Percentiles rank a stretch among this genome's conserved stretches.
phyloP scores from a whole-genome alignment of 805 yeast species.

The Ogataea nitratoaversa region DNA sequence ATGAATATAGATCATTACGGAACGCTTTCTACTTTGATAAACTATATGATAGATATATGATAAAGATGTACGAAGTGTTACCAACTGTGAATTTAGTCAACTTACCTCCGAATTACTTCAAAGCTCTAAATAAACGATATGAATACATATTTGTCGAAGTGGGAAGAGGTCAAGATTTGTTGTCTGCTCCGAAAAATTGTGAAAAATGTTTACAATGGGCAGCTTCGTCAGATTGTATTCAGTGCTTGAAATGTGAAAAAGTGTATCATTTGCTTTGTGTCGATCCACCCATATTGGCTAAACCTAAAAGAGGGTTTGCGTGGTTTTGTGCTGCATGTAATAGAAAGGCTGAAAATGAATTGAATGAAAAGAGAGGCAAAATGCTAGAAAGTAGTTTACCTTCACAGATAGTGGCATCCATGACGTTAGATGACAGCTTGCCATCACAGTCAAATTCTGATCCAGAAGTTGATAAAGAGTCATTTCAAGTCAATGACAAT shows the following conservation, averaged over 20 bases:
- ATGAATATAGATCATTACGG: slow-evolving; percentile 51
- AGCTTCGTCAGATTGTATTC: slow-evolving; percentile 62
- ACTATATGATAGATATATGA: slow-evolving; percentile 81
- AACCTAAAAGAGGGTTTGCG: slow-evolving; percentile 83
- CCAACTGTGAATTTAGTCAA: slow-evolving; percentile 56
- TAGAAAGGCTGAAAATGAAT: slow-evolving; percentile 47
- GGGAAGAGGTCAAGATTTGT: slow-evolving; percentile 58
- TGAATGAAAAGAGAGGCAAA: slow-evolving; percentile 33
- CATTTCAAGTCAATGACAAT: too few relatives aligned
- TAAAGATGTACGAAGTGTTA: slow-evolving; percentile 73
- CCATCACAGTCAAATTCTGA: not conserved
- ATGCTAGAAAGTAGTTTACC: slow-evolving; percentile 28
- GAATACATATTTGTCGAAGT: slow-evolving; percentile 72
- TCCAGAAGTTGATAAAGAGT: slow-evolving; percentile 2
- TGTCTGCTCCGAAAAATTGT: slow-evolving; percentile 65
- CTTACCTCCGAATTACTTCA: slow-evolving; percentile 55
- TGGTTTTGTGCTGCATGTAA: slow-evolving; percentile 87
- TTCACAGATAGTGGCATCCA: slow-evolving; percentile 21
- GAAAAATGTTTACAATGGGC: slow-evolving; percentile 85
- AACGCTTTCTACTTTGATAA: slow-evolving; percentile 80
- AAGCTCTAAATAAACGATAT: slow-evolving; percentile 62
- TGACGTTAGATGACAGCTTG: not conserved
- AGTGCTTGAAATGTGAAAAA: slow-evolving; percentile 72
- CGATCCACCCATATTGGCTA: slow-evolving; percentile 74
- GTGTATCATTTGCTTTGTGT: slow-evolving; percentile 78